Evolutionary conservation across 2,329 filamentous ascomycete species (phyloP), one percentile per base, ranked within the genome.

Genomic region (Aspergillus sp.): DNA sequence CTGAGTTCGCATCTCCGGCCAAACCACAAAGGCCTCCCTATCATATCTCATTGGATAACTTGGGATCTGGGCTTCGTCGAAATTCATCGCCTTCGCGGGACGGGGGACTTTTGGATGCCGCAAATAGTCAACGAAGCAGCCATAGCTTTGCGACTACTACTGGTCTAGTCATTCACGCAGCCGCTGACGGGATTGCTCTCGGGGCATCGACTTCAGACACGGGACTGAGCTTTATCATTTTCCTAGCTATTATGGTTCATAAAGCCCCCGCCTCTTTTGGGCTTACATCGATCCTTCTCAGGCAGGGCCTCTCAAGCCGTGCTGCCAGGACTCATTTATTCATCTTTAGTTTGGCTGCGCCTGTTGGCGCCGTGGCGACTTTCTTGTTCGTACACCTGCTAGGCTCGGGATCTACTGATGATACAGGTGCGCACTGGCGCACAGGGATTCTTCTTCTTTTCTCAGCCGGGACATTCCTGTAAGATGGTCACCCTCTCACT

Each of bases 211-310:
- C 89, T 3, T 88, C 90, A 4, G 87, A 91, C 65, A 86, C 86
- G 61, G 88, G 89, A 57, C 79, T 99, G 11, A 91, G 90, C 37
- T 86, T 98, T 59, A 90, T 99, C 66, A 91, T 99, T 40, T 99
- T 99, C 73, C 77, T 96, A 41, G 95, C 95, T 11, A 95, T 99
- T 65, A 96, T 99, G 90, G 86, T 98, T 6, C 95, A 99, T 76
- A 99, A 98, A 77, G 93, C 92, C 1, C 93, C 93, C 0, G 95
- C 95, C 1, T 93, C 95, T 0, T 99, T 99, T 77, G 95, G 95
- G 0, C 79, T 99, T 48, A 98, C 93, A 0, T 93, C 92, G 1
- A 86, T 97, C 2, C 78, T 99, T 47, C 80, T 99, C 47, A 96
- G 93, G 73, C 92, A 97, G 70, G 95, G 95, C 0, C 80, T 98